Conservation (phyloP, 2,329 filamentous ascomycete species). For the Trichoderma sp. region DNA sequence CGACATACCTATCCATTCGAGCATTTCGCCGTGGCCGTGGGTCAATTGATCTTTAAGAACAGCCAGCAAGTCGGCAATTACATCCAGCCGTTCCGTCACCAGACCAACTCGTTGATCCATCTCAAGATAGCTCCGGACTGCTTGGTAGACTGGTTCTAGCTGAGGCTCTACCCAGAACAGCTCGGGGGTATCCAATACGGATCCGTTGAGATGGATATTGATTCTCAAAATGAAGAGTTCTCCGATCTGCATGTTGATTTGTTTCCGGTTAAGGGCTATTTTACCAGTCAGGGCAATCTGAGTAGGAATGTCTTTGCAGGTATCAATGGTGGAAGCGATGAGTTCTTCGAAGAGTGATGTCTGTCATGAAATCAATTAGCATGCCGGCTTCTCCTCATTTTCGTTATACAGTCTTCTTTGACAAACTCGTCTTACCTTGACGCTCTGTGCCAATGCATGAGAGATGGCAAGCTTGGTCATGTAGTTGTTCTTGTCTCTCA, state of each 20-base stretch:
- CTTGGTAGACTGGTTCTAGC: slow-evolving; percentile 93
- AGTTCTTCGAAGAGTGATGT: slow-evolving; percentile 96
- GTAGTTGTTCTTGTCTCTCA: slow-evolving; percentile 92
- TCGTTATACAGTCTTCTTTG: background rate
- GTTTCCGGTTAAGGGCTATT: slow-evolving; percentile 80
- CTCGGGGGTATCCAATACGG: slow-evolving; percentile 93
- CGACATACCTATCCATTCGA: slow-evolving; percentile 83
- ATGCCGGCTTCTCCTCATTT: background rate
- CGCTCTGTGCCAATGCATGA: slow-evolving; percentile 91
- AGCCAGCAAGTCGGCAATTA: slow-evolving; percentile 89
- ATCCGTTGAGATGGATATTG: slow-evolving; percentile 97
- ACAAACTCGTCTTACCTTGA: slow-evolving; percentile 65
- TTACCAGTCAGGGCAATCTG: slow-evolving; percentile 93
- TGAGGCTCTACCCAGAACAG: slow-evolving; percentile 98
- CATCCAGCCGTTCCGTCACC: slow-evolving; percentile 80
- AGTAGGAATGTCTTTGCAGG: slow-evolving; percentile 88
- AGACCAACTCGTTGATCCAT: slow-evolving; percentile 95
- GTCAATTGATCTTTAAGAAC: slow-evolving; percentile 95
- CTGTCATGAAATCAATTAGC: slow-evolving; percentile 44
- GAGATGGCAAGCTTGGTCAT: slow-evolving; percentile 98
- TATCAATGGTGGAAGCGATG: slow-evolving; percentile 89
- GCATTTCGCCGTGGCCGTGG: slow-evolving; percentile 86
- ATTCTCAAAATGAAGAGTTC: slow-evolving; percentile 97
- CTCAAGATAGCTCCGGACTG: slow-evolving; percentile 92
- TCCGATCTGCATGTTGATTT: slow-evolving; percentile 99